These are phyloP conservation scores for Neurospora pannonica DNA, from an alignment of 495 filamentous ascomycete genomes.

Conservation along the genomic window DNA sequence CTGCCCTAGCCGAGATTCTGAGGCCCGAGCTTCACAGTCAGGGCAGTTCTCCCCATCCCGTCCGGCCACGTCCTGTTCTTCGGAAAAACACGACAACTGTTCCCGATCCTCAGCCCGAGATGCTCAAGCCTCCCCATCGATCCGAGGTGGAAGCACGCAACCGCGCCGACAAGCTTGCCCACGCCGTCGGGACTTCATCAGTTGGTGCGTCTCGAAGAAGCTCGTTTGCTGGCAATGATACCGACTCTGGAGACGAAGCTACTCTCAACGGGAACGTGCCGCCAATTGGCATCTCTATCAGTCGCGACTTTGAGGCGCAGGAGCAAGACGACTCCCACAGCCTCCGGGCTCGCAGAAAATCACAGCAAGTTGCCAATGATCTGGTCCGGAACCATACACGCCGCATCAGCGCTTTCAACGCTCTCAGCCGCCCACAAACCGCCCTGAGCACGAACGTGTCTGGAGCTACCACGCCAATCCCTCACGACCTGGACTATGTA, in stretches of 20 bases:
- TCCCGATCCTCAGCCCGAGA: conserved; percentile 1
- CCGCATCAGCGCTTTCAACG: conserved; percentile 8
- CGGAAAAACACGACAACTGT: conserved; percentile 10
- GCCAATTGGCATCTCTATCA: background rate
- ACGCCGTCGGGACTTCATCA: conserved; percentile 24
- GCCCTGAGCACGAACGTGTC: background rate
- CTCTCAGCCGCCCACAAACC: conserved; percentile 1
- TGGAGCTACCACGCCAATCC: conserved; percentile 21
- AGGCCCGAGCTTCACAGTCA: conserved; percentile 5
- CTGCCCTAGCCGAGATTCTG: conserved; percentile 16
- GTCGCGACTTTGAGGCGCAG: conserved; percentile 6
- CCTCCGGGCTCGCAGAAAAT: conserved; percentile 8
- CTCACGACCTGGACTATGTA: conserved; percentile 51
- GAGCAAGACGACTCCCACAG: background rate
- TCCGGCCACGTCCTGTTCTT: conserved; percentile 20
- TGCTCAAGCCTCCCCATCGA: conserved; percentile 2
- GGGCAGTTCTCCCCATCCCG: conserved; percentile 6
- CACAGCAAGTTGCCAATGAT: conserved; percentile 15
- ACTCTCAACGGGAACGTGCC: background rate
- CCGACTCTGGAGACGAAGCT: conserved; percentile 1
- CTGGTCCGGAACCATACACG: conserved; percentile 17
- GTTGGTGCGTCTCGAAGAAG: conserved; percentile 20
- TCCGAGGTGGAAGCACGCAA: conserved; percentile 24
- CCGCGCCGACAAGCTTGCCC: conserved; percentile 26
- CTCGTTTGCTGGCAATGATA: conserved; percentile 15